These are phyloP conservation scores for Solanum gandarillasii DNA, from an alignment of 257 asterid species.

Conservation along the genomic window DNA sequence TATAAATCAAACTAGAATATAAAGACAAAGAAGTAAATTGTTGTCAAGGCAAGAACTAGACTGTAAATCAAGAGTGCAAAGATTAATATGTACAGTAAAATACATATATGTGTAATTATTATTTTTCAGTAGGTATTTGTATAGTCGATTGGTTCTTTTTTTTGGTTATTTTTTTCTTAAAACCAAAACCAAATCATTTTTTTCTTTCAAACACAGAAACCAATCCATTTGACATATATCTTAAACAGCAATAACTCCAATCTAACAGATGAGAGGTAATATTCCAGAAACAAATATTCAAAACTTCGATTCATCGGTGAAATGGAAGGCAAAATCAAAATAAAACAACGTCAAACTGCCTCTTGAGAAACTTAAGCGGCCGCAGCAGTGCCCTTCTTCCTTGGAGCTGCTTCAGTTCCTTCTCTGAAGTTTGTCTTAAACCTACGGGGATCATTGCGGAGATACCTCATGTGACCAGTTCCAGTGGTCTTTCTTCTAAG, in stretches of 20 bases:
- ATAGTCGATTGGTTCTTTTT: neutral
- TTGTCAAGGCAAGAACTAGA: neutral
- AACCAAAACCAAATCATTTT: neutral
- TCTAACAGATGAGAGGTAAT: neutral
- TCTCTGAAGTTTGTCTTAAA: slow-evolving; percentile 31
- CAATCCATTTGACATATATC: neutral
- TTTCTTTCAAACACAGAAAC: neutral
- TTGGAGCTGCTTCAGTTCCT: slow-evolving; percentile 31
- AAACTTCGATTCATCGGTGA: neutral
- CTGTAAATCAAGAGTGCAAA: neutral
- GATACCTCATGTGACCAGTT: slow-evolving; percentile 29
- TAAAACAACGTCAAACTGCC: neutral
- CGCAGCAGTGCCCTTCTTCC: slow-evolving; percentile 18
- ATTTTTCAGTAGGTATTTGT: neutral
- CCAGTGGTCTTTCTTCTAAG: slow-evolving; percentile 33
- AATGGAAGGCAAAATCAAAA: neutral
- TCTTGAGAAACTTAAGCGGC: neutral
- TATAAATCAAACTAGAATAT: neutral
- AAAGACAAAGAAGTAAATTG: neutral
- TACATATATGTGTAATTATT: neutral
- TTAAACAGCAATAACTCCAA: neutral
- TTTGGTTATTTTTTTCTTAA: neutral
- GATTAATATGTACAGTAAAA: neutral
- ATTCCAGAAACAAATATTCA: neutral
- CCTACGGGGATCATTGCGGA: slow-evolving; percentile 19